Evolutionary conservation across 75 land plant species (phyloP).

Genomic region (Pinus taeda): DNA sequence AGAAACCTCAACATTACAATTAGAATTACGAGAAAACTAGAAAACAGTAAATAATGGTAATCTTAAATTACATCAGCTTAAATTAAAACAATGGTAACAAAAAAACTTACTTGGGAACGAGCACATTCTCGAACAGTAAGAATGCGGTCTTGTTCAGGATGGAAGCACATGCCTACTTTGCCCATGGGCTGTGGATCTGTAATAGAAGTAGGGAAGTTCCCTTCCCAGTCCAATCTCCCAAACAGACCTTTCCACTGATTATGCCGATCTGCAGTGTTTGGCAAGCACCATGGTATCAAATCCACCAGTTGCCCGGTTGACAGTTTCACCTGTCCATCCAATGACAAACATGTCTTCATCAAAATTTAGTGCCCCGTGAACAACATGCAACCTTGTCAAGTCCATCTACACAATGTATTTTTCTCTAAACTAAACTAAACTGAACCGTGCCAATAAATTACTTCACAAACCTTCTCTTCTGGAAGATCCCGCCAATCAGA

Average conservation of each 20-base stretch:
- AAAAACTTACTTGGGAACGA: constrained; percentile 73
- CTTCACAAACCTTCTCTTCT: constrained; percentile 71
- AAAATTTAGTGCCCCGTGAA: neutral
- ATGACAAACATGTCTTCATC: neutral
- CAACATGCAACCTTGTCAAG: neutral
- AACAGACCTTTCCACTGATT: constrained; percentile 74
- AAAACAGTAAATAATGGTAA: too few relatives aligned
- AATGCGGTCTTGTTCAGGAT: constrained; percentile 96
- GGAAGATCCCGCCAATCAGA: constrained; percentile 98
- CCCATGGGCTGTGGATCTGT: constrained; percentile 99
- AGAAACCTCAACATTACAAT: neutral
- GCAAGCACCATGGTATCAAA: constrained; percentile 95
- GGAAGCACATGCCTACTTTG: constrained; percentile 98
- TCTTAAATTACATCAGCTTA: too few relatives aligned
- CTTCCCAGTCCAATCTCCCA: constrained; percentile 75
- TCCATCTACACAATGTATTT: neutral
- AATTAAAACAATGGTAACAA: neutral
- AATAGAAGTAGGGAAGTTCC: constrained; percentile 71
- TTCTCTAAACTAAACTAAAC: neutral
- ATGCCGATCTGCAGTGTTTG: constrained; percentile 66
- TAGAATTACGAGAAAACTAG: too few relatives aligned
- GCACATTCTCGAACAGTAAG: constrained; percentile 97
- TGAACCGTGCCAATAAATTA: neutral
- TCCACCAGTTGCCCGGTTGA: constrained; percentile 85
- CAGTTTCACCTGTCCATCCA: constrained; percentile 59